Conservation (phyloP, 441 rosid genomes). For the Rhodomyrtus psidioides region DNA sequence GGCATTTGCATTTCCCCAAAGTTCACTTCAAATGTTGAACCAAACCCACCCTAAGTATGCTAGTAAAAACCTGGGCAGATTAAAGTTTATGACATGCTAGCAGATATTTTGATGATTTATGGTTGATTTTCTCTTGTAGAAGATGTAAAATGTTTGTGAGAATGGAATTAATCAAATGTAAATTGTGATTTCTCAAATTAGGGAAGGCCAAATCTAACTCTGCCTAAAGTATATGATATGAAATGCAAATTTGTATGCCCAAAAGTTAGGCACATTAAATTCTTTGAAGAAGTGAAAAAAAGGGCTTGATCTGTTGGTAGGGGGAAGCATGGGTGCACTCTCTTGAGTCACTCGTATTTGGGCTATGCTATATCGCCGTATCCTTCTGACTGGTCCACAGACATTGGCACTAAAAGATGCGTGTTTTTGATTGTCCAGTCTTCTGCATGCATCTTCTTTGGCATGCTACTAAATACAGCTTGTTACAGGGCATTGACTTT, state of each 20-base stretch:
- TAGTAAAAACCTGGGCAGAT: background rate
- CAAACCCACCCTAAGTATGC: too few species aligned
- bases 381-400: background rate
- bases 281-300: background rate
- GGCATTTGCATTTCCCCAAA: too few species aligned
- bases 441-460: background rate
- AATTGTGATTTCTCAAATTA: background rate
- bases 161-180: background rate
- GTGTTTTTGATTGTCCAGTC: background rate
- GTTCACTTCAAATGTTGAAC: too few species aligned
- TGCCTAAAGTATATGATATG: background rate
- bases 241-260: background rate
- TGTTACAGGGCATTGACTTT: slow-evolving; percentile 70
- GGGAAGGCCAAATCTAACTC: background rate
- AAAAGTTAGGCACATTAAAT: background rate
- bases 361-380: background rate
- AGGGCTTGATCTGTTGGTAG: background rate
- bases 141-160: background rate
- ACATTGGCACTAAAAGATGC: background rate
- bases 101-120: background rate
- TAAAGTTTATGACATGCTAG: background rate
- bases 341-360: background rate
- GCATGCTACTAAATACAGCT: slow-evolving; percentile 4
- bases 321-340: background rate
- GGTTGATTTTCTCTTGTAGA: background rate